Evolutionary conservation across 208 protist genomes (phyloP), one percentile per base, ranked within the genome.

Genomic region (Acanthamoeba healyi): DNA sequence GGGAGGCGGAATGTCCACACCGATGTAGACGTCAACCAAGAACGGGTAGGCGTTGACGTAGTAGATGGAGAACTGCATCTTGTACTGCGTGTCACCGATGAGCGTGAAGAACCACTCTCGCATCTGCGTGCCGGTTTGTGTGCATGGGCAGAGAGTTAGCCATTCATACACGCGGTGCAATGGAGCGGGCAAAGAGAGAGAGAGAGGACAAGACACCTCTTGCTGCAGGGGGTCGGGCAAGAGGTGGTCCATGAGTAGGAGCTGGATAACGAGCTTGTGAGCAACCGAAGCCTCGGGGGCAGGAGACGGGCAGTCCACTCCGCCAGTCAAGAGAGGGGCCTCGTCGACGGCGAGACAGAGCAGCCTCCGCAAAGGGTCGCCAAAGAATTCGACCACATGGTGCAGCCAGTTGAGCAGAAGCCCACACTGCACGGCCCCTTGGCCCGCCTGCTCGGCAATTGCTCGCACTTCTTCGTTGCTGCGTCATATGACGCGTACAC

Each of bases 71-170:
- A 87, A 87, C 29, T 9, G 77, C 44, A 34, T 51, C 49, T 87
- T 87, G 77, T 61, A 87, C 77, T 61, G 10, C 26, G 44, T 87
- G 44, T 87, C 77, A 6, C 77, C 77, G 10, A 87, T 87, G 26
- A 87, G 49, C 77, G 34, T 49, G 44, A 87, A 87, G 49, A 32
- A 87, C 40, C 40, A 87, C 77, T 87, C 56, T 10, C 77, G 77
- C 49, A 87, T 15, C 49, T 87, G 44, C 26, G 56, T 19, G 51
- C 14, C 10, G 51, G 14, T 10, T 10, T 10, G 51, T 24, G 14
- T 77, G 29, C 26, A 77, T 77, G 65, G 34, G 26, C 10, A 29
- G 29, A 29, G 65, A 84, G 29, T 10, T 10, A n/a, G 29, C 7
- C 44, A 4, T 49, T 49, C 7, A 49, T 49, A 12, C 44, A 49